Evolutionary conservation across 495 filamentous ascomycete species (phyloP).

Genomic region (Patellaria atrata): DNA sequence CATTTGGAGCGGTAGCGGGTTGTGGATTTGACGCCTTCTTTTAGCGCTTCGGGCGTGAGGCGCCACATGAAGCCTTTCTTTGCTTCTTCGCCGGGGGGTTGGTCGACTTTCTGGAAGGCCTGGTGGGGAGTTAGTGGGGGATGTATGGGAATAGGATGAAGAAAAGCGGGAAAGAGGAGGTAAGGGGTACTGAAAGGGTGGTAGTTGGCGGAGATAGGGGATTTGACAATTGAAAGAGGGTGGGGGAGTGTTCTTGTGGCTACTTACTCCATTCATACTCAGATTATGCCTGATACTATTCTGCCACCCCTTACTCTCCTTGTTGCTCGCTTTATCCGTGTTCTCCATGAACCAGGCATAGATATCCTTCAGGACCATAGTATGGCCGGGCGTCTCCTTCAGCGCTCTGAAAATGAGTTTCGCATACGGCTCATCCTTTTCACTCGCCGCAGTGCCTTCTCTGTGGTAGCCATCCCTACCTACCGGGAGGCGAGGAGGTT

Average conservation of each 20-base stretch:
- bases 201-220: too few species aligned
- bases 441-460: too few species aligned
- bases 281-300: constrained; percentile 96
- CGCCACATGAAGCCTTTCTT: constrained; percentile 55
- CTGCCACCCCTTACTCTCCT: constrained; percentile 66
- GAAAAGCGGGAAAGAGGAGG: too few species aligned
- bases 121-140: constrained; percentile 27
- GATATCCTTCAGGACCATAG: constrained; percentile 70
- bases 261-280: constrained; percentile 85
- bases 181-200: too few species aligned
- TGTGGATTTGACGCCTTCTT: constrained; percentile 53
- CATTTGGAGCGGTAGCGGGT: constrained; percentile 53
- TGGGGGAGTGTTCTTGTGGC: too few species aligned
- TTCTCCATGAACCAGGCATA: constrained; percentile 82
- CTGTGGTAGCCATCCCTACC: constrained; percentile 17
- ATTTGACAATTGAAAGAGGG: too few species aligned
- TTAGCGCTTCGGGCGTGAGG: constrained; percentile 45
- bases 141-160: too few species aligned
- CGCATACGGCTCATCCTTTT: constrained; percentile 56
- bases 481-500: background rate
- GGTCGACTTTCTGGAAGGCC: constrained; percentile 50
- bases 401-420: constrained; percentile 68
- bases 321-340: constrained; percentile 51
- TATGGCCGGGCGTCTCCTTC: constrained; percentile 43
- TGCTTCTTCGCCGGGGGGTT: constrained; percentile 32